These are phyloP conservation scores for Syzygium malaccense DNA, from an alignment of 441 rosid species.

Conservation along the genomic window DNA sequence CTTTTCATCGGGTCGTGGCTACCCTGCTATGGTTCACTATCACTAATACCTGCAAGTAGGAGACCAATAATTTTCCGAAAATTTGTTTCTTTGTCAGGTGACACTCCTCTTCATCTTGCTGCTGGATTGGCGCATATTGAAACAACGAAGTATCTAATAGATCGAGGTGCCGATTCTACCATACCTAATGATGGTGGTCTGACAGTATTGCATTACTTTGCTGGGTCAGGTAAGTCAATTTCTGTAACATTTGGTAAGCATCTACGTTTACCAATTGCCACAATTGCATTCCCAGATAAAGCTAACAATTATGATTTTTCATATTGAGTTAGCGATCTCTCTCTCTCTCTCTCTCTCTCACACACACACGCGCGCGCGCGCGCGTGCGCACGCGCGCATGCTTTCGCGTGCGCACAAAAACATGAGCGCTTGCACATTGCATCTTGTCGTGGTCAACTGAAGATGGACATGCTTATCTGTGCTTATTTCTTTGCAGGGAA, in stretches of 20 bases:
- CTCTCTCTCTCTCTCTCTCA: background rate
- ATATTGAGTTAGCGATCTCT: background rate
- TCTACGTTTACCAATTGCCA: background rate
- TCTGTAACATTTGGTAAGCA: background rate
- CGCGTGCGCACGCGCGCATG: too few species aligned
- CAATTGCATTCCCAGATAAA: background rate
- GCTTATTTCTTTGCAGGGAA: constrained; percentile 41
- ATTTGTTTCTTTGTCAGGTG: constrained; percentile 37
- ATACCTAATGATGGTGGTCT: constrained; percentile 73
- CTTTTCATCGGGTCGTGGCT: background rate
- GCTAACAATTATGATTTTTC: background rate
- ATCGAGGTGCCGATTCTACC: constrained; percentile 60
- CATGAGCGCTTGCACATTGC: background rate
- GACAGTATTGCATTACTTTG: constrained; percentile 80
- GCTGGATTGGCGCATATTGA: constrained; percentile 70
- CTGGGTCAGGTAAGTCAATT: constrained; percentile 53
- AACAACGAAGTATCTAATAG: constrained; percentile 68
- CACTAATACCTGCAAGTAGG: background rate
- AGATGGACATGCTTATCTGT: background rate
- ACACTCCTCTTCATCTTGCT: constrained; percentile 87
- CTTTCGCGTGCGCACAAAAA: background rate
- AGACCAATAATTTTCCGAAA: background rate
- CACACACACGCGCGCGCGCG: too few species aligned
- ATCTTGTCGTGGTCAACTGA: background rate
- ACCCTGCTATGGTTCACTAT: background rate